Conservation (phyloP, 148 eudicot species). For the Spergularia marina region DNA sequence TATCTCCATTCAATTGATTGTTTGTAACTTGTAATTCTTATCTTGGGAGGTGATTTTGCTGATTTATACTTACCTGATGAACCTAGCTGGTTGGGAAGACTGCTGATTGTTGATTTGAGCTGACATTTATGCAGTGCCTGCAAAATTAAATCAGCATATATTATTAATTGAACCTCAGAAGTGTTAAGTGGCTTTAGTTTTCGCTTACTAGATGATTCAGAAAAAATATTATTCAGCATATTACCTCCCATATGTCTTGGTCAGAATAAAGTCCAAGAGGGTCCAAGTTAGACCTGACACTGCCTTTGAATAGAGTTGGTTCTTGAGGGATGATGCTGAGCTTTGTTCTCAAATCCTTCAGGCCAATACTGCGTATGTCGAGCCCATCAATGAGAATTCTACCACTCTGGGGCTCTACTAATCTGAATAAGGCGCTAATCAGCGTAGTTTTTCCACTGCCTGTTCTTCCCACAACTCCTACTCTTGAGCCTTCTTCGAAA, state of each 20-base stretch:
- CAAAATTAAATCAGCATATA: background rate
- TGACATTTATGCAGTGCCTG: slow-evolving; percentile 79
- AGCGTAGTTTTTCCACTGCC: slow-evolving; percentile 73
- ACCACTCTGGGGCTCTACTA: slow-evolving; percentile 57
- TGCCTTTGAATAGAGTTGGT: slow-evolving; percentile 67
- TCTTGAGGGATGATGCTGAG: slow-evolving; percentile 74
- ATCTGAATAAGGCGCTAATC: slow-evolving; percentile 51
- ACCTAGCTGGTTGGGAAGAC: slow-evolving; percentile 53
- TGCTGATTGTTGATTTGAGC: slow-evolving; percentile 51
- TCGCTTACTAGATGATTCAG: background rate
- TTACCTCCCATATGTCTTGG: slow-evolving; percentile 63
- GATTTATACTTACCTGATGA: slow-evolving; percentile 49
- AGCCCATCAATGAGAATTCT: slow-evolving; percentile 48
- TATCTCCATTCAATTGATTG: background rate
- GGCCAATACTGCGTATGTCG: slow-evolving; percentile 56
- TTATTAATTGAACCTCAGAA: background rate
- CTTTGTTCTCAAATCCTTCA: slow-evolving; percentile 50
- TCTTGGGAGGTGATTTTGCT: background rate
- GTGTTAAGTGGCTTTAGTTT: background rate
- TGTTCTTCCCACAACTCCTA: slow-evolving; percentile 71
- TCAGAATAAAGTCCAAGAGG: slow-evolving; percentile 59
- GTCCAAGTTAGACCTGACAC: slow-evolving; percentile 55
- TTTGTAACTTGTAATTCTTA: background rate
- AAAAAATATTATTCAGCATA: too few relatives aligned
- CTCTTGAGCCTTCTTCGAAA: slow-evolving; percentile 44